Conservation (phyloP, 83 land plant species). For the Picea abies region DNA sequence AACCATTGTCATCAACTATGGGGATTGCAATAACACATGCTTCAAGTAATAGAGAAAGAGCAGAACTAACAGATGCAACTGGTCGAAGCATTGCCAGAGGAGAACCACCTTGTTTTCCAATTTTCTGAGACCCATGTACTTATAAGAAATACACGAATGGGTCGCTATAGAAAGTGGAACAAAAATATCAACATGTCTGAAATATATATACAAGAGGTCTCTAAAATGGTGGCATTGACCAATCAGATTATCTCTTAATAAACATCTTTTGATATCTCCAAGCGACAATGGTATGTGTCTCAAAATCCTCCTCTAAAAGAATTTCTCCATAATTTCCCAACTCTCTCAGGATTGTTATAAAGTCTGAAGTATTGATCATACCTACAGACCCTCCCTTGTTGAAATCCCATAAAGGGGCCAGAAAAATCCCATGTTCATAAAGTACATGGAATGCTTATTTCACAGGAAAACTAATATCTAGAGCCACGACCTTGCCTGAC, state of each 20-base stretch:
- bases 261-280: conserved; percentile 49
- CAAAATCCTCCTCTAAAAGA: conserved; percentile 53
- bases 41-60: conserved; percentile 26
- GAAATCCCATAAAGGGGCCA: too few relatives aligned
- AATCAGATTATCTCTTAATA: conserved; percentile 13
- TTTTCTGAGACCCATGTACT: conserved; percentile 23
- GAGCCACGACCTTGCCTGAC: too few relatives aligned
- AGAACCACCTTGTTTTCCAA: neutral
- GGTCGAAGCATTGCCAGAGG: conserved; percentile 16
- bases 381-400: too few relatives aligned
- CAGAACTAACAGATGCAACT: conserved; percentile 20
- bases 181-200: conserved; percentile 12
- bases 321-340: conserved; percentile 31
- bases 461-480: too few relatives aligned
- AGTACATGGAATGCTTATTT: too few relatives aligned
- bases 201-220: conserved; percentile 32
- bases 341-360: conserved; percentile 4
- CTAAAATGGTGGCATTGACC: neutral
- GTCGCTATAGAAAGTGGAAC: conserved; percentile 21
- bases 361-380: too few relatives aligned
- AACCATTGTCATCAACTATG: conserved; percentile 25
- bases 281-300: conserved; percentile 47
- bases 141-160: conserved; percentile 6
- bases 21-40: conserved; percentile 31
- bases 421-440: too few relatives aligned